A percentile compares a stretch with the other conserved stretches of the same genome.
Evolutionary conservation across 148 eudicot genomes (phyloP).

Genomic region (Vaccinium vitisidaea): DNA sequence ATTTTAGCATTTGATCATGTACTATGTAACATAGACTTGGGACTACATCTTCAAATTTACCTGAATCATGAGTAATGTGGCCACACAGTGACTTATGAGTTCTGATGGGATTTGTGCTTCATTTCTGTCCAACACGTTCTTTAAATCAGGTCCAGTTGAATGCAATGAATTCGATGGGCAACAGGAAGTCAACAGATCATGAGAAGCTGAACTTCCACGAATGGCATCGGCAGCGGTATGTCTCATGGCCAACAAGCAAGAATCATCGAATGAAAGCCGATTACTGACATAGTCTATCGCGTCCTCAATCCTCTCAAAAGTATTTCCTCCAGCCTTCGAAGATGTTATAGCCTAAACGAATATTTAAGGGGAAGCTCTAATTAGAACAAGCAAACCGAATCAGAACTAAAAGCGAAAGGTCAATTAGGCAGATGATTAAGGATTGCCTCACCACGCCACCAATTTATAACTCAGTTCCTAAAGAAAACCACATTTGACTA

Average conservation of each 20-base stretch:
- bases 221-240: conserved; percentile 22
- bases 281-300: conserved; percentile 62
- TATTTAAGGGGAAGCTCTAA: conserved; percentile 12
- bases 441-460: conserved; percentile 5
- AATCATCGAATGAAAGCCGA: conserved; percentile 52
- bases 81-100: conserved; percentile 76
- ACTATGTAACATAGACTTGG: neutral
- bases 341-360: conserved; percentile 64
- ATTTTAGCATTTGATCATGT: neutral
- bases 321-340: conserved; percentile 41
- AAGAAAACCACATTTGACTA: neutral
- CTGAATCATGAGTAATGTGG: conserved; percentile 91
- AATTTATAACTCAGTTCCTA: neutral
- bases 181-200: conserved; percentile 26
- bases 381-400: conserved; percentile 6
- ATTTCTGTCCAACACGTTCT: conserved; percentile 32
- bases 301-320: conserved; percentile 58
- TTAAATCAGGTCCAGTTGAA: conserved; percentile 38
- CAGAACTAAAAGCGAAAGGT: neutral
- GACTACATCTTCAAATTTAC: conserved; percentile 33
- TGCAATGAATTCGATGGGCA: conserved; percentile 33
- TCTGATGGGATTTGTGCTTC: conserved; percentile 65
- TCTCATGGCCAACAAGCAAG: conserved; percentile 31
- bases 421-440: neutral
- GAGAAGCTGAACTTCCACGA: conserved; percentile 31